A percentile compares a stretch with the other conserved stretches of the same genome.
phyloP scores from a whole-genome alignment of 495 filamentous ascomycete species.

The Hypoxylon rickii region DNA sequence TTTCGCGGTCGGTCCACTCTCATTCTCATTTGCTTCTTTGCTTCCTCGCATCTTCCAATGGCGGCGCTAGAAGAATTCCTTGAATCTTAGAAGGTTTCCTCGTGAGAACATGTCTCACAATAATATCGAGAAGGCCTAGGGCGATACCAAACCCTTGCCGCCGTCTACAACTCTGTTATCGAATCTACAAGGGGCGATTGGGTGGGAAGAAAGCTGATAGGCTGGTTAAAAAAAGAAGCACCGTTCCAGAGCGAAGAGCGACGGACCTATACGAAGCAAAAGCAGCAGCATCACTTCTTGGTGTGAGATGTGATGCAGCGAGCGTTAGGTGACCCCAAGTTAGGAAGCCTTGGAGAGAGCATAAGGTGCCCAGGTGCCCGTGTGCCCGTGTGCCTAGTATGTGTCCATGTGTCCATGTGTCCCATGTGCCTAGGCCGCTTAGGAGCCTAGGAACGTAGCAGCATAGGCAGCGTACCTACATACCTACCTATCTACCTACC shows the following conservation, averaged over 20 bases:
- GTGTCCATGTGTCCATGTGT: no score
- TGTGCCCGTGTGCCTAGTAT: no score
- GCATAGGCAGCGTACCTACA: no score
- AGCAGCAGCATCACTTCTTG: constrained; percentile 28
- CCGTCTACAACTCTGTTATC: constrained; percentile 26
- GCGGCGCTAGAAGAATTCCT: constrained; percentile 28
- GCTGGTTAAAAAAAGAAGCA: constrained; percentile 4
- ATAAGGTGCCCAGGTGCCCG: no score
- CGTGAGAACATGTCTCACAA: no score
- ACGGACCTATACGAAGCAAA: constrained; percentile 13
- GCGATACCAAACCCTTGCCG: constrained; percentile 11
- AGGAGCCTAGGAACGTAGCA: no score
- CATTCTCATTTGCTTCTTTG: constrained; percentile 14
- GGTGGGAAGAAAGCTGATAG: constrained; percentile 7
- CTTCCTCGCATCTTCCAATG: constrained; percentile 23
- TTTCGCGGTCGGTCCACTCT: constrained; percentile 27
- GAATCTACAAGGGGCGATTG: background rate
- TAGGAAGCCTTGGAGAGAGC: no score
- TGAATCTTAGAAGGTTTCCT: background rate
- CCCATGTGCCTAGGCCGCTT: no score
- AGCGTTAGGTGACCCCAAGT: no score
- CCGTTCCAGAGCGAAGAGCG: no score
- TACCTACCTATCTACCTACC: no score
- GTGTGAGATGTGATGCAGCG: constrained; percentile 19
- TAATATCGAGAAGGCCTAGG: constrained; percentile 9